Base-by-base conservation (phyloP, 2,329 filamentous ascomycete species). In the Tolypocladium nubicola region DNA sequence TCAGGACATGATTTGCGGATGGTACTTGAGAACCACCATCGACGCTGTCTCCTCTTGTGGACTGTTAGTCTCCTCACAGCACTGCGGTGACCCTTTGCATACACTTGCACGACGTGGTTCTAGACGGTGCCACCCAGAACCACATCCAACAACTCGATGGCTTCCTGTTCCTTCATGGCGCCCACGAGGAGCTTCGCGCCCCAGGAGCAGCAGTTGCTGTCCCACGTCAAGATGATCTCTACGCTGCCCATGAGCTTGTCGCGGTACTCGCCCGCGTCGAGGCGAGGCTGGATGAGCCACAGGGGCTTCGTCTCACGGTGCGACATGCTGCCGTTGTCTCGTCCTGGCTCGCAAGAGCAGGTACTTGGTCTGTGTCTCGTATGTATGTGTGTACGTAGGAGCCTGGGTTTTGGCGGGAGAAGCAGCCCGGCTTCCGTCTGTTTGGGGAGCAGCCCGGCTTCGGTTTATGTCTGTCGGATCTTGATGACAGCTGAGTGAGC, bases 171-270 rank as follows among this genome's bases (percentile, higher is more conserved):
- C n/a, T n/a, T n/a, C n/a, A n/a, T n/a, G n/a, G n/a, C n/a, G n/a
- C n/a, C n/a, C n/a, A n/a, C n/a, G n/a, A n/a, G n/a, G n/a, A n/a
- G n/a, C n/a, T n/a, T n/a, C n/a, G n/a, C n/a, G n/a, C n/a, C n/a
- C n/a, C n/a, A n/a, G n/a, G n/a, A n/a, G n/a, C n/a, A n/a, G n/a
- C n/a, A n/a, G n/a, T n/a, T n/a, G n/a, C n/a, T n/a, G n/a, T n/a
- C n/a, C n/a, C n/a, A n/a, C n/a, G n/a, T n/a, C n/a, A n/a, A n/a
- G n/a, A n/a, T n/a, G n/a, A n/a, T n/a, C n/a, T n/a, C n/a, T n/a
- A 68, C 65, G 61, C 65, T 66, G 55, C 66, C 66, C 41, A 68
- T 66, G 56, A 68, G 65, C 59, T 61, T 65, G 58, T 67, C 65
- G 58, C 66, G 63, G 43, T 68, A 67, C n/a, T 62, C 61, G 49